Base-by-base conservation (phyloP, 768 basidiomycete genomes). In the Lactarius evosmus region DNA sequence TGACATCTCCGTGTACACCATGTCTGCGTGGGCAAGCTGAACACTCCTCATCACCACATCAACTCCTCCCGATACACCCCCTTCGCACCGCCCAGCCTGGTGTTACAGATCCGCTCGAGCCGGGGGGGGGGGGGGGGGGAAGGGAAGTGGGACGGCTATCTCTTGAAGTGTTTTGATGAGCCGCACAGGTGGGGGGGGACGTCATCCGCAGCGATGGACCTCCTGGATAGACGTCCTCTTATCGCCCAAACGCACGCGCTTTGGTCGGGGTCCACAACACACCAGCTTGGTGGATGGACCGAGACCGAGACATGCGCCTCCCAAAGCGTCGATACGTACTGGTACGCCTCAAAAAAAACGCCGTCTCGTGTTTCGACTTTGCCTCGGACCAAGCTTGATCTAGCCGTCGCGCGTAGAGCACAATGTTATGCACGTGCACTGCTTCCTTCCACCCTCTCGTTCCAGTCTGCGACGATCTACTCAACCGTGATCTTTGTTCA, bases 381-480 rank as follows among this genome's bases (percentile, higher is more conserved):
- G 54, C 64, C 9, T 61, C 64, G 25, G 64, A 65, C 16, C 49
- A n/a, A n/a, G n/a, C n/a, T 65, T 25, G 50, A 65, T 46, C 60
- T 65, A 2, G 55, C 40, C 8, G 55, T 57, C 25, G 54, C 40
- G 46, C 22, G 41, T 44, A n/a, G 22, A 44, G n/a, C n/a, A n/a
- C 41, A 11, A 16, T 4, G n/a, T 4, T 11, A n/a, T 44, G 41
- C 41, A n/a, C 19, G 41, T 44, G 41, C 41, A n/a, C 19, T 22
- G 9, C 41, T 44, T 44, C n/a, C 8, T n/a, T 44, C 41, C 1
- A n/a, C n/a, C n/a, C n/a, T n/a, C n/a, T n/a, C n/a, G n/a, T n/a
- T 6, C 19, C 19, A 8, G 40, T 7, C 19, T 19, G 19, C 40
- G 19, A 41, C 40, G 40, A 41, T 44, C 41, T 19, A 41, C 40